These are phyloP conservation scores for Malus orientalis DNA, from an alignment of 306 rosid species.

Conservation along the genomic window DNA sequence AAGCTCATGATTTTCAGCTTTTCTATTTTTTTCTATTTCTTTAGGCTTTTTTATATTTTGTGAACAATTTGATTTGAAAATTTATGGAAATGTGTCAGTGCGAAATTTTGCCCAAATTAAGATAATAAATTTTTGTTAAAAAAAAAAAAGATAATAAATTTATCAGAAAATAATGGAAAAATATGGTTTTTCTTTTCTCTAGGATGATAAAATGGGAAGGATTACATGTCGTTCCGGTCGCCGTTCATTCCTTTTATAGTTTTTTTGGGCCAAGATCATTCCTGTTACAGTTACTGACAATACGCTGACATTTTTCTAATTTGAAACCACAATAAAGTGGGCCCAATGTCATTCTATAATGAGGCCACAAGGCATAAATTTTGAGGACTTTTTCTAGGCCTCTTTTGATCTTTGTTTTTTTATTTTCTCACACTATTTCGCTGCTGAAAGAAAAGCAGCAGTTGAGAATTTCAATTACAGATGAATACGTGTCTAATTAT, in stretches of 20 bases:
- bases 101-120: background rate
- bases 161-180: background rate
- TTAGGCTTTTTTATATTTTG: background rate
- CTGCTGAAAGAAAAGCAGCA: no score
- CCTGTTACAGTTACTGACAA: background rate
- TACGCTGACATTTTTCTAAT: background rate
- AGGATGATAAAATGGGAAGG: background rate
- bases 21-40: background rate
- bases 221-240: conserved; percentile 6
- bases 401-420: background rate
- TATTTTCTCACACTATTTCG: no score
- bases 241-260: conserved; percentile 14
- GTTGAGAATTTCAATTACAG: no score
- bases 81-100: background rate
- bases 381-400: background rate
- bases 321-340: background rate
- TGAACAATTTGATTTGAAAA: background rate
- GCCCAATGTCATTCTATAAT: background rate
- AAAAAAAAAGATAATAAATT: background rate
- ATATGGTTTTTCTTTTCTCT: background rate
- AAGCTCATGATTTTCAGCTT: conserved; percentile 28
- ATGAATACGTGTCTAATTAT: no score
- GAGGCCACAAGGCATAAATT: background rate
- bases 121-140: background rate
- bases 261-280: background rate